Conservation (phyloP, 1,139 yeast genomes). For the Taphrina wiesneri region DNA sequence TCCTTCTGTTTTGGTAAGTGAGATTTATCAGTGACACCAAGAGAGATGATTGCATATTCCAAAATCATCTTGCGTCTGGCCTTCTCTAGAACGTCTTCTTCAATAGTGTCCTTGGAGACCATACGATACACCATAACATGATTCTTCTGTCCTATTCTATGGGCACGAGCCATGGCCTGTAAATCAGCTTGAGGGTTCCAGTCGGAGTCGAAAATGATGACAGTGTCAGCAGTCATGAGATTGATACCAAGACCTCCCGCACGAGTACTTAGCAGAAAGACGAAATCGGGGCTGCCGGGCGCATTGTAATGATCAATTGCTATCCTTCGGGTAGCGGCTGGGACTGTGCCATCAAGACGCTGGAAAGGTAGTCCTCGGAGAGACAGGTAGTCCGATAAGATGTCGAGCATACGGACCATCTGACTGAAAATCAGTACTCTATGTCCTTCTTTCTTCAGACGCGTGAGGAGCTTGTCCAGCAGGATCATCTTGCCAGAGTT, state of each 20-base stretch:
- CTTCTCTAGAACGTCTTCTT: slow-evolving; percentile 93
- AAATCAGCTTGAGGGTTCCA: slow-evolving; percentile 99
- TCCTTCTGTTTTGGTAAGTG: slow-evolving; percentile 61
- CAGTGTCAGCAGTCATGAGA: slow-evolving; percentile 98
- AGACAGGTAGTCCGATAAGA: slow-evolving; percentile 86
- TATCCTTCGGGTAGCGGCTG: slow-evolving; percentile 88
- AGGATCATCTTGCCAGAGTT: slow-evolving; percentile 97
- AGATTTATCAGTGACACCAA: slow-evolving; percentile 79
- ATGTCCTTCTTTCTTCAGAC: slow-evolving; percentile 90
- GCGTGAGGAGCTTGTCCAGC: slow-evolving; percentile 79
- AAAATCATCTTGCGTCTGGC: slow-evolving; percentile 97
- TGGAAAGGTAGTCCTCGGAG: slow-evolving; percentile 91
- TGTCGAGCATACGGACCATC: slow-evolving; percentile 93
- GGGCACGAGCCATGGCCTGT: slow-evolving; percentile 99
- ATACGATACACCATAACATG: slow-evolving; percentile 97
- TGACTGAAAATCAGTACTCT: slow-evolving; percentile 92
- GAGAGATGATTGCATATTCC: slow-evolving; percentile 93
- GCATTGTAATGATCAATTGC: slow-evolving; percentile 97
- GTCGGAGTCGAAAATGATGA: slow-evolving; percentile 93
- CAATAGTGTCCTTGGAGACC: slow-evolving; percentile 95
- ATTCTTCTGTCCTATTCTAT: slow-evolving; percentile 90
- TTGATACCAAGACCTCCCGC: slow-evolving; percentile 99
- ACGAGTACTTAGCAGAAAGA: slow-evolving; percentile 85
- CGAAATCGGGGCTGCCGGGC: slow-evolving; percentile 89
- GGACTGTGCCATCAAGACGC: slow-evolving; percentile 93